These are phyloP conservation scores for Heteromeles arbutifolia DNA, from an alignment of 306 rosid genomes.

Conservation along the genomic window DNA sequence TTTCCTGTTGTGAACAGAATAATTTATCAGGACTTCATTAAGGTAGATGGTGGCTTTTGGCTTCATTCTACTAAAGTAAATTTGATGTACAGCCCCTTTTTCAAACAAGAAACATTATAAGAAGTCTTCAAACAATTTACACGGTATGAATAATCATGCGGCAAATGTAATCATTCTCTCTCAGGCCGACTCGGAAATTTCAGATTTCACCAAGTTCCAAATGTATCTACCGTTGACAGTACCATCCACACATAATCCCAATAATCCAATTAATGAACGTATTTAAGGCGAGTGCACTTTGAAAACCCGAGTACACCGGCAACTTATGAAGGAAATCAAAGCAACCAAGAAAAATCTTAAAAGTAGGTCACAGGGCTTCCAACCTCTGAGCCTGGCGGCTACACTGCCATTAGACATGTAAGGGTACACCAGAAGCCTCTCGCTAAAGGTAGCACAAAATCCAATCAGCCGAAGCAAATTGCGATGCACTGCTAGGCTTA, in stretches of 20 bases:
- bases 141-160: not conserved
- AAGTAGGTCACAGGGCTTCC: not conserved
- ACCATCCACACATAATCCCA: not conserved
- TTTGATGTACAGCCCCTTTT: not conserved
- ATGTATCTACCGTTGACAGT: not conserved
- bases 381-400: slow-evolving; percentile 90
- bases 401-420: slow-evolving; percentile 96
- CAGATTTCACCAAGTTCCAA: not conserved
- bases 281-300: not conserved
- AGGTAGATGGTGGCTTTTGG: not conserved
- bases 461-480: slow-evolving; percentile 82
- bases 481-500: slow-evolving; percentile 93
- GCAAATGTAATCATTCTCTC: not conserved
- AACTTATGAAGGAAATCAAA: not conserved
- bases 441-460: slow-evolving; percentile 72
- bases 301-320: not conserved
- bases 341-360: too few species aligned
- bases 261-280: not conserved
- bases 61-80: not conserved
- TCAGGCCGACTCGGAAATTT: not conserved
- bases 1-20: slow-evolving; percentile 46
- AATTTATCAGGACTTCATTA: not conserved
- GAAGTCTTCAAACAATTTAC: not conserved
- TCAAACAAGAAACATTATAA: not conserved
- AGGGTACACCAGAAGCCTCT: slow-evolving; percentile 90